phyloP scores from a whole-genome alignment of 2,329 filamentous ascomycete species.

The Aspergillus sp. region DNA sequence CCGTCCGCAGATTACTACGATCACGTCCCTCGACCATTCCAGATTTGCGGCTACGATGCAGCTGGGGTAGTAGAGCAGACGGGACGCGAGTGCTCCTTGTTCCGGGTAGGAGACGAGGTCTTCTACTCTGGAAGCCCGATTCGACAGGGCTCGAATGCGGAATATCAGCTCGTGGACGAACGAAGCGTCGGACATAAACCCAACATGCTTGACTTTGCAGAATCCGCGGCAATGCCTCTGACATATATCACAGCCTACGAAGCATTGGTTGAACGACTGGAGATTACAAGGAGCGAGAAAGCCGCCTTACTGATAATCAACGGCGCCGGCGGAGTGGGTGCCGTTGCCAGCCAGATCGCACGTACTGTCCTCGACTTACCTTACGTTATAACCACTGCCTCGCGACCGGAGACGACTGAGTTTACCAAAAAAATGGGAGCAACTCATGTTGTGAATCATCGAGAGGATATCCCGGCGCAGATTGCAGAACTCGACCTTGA shows the following conservation, averaged over 20 bases:
- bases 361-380: constrained; percentile 33
- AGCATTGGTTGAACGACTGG: constrained; percentile 38
- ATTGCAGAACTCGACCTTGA: constrained; percentile 16
- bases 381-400: constrained; percentile 40
- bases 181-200: constrained; percentile 36
- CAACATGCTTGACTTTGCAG: constrained; percentile 30
- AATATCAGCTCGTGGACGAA: constrained; percentile 38
- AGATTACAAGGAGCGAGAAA: constrained; percentile 33
- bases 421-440: constrained; percentile 38
- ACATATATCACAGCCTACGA: constrained; percentile 42
- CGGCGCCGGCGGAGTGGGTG: constrained; percentile 41
- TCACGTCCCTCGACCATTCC: constrained; percentile 18
- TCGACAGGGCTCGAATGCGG: constrained; percentile 37
- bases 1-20: constrained; percentile 27
- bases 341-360: constrained; percentile 41
- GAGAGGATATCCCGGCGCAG: constrained; percentile 20
- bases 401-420: constrained; percentile 33
- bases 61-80: constrained; percentile 34
- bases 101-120: constrained; percentile 39
- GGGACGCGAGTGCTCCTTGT: constrained; percentile 26
- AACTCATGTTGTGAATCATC: constrained; percentile 40
- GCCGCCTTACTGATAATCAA: constrained; percentile 41
- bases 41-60: constrained; percentile 41
- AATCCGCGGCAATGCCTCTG: constrained; percentile 40
- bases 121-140: constrained; percentile 37